These are phyloP conservation scores for Lasiodiplodia theobromae DNA, from an alignment of 2,329 filamentous ascomycete genomes.

Conservation along the genomic window DNA sequence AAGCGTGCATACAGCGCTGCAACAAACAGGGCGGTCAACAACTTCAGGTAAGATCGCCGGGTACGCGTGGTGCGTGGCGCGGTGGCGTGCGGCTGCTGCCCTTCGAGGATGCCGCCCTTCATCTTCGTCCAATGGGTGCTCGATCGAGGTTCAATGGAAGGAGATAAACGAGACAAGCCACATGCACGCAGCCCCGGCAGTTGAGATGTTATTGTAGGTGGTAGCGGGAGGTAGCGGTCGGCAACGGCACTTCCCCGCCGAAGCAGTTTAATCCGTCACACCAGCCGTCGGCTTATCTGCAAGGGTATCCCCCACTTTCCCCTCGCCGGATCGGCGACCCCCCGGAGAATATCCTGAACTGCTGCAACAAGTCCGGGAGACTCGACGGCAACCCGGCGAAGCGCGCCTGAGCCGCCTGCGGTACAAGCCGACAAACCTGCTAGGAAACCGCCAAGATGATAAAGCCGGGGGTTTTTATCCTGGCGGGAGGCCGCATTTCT, in stretches of 20 bases:
- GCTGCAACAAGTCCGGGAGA: background rate
- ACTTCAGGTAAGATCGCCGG: constrained; percentile 16
- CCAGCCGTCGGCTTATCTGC: constrained; percentile 10
- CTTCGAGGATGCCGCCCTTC: constrained; percentile 2
- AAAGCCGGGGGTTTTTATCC: background rate
- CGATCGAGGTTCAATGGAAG: background rate
- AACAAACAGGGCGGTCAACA: background rate
- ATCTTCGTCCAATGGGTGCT: constrained; percentile 2
- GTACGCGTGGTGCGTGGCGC: constrained; percentile 2
- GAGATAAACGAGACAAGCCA: constrained; percentile 6
- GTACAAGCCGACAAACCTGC: background rate
- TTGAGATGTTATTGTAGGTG: constrained; percentile 13
- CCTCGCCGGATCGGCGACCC: background rate
- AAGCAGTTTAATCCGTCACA: background rate
- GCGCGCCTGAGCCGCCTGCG: background rate
- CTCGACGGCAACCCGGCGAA: background rate
- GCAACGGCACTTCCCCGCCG: constrained; percentile 21
- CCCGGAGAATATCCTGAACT: constrained; percentile 2
- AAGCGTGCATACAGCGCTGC: constrained; percentile 18
- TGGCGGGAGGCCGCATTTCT: background rate
- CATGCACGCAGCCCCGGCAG: background rate
- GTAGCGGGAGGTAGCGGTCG: constrained; percentile 17
- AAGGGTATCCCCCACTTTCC: background rate
- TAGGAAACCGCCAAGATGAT: background rate
- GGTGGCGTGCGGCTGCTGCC: background rate